phyloP scores from a whole-genome alignment of 345 rosid genomes.

The Anacardium occidentale region DNA sequence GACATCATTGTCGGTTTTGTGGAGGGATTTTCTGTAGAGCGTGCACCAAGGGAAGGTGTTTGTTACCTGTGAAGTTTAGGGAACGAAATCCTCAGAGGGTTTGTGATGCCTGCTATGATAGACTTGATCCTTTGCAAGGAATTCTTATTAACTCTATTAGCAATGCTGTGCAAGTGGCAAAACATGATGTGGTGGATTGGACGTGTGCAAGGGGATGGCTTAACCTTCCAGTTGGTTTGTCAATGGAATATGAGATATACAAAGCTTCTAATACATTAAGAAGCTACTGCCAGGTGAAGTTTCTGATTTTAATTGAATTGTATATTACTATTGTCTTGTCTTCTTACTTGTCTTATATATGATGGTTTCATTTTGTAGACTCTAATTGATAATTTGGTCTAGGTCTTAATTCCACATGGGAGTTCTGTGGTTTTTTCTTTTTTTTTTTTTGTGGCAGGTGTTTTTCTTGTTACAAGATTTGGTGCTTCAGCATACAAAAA shows the following conservation, averaged over 20 bases:
- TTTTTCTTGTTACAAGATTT: neutral
- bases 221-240: slow-evolving; percentile 85
- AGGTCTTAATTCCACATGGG: neutral
- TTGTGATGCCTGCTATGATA: slow-evolving; percentile 90
- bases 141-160: slow-evolving; percentile 75
- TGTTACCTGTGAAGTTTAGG: slow-evolving; percentile 78
- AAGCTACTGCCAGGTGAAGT: slow-evolving; percentile 68
- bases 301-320: neutral
- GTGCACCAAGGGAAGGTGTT: slow-evolving; percentile 82
- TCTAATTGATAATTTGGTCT: neutral
- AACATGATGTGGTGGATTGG: slow-evolving; percentile 95
- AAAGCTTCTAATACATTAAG: slow-evolving; percentile 80
- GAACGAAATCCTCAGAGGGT: slow-evolving; percentile 93
- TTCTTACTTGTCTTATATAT: neutral
- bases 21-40: slow-evolving; percentile 87
- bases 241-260: slow-evolving; percentile 96
- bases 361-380: neutral
- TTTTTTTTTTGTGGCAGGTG: neutral
- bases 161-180: slow-evolving; percentile 89
- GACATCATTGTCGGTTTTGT: slow-evolving; percentile 97
- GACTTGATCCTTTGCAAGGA: slow-evolving; percentile 90
- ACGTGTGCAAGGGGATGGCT: slow-evolving; percentile 91
- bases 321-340: neutral
- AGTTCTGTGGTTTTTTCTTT: neutral
- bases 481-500: slow-evolving; percentile 9